These are phyloP conservation scores for Geotrichum restrictum DNA, from an alignment of 1,139 yeast genomes.

Conservation along the genomic window DNA sequence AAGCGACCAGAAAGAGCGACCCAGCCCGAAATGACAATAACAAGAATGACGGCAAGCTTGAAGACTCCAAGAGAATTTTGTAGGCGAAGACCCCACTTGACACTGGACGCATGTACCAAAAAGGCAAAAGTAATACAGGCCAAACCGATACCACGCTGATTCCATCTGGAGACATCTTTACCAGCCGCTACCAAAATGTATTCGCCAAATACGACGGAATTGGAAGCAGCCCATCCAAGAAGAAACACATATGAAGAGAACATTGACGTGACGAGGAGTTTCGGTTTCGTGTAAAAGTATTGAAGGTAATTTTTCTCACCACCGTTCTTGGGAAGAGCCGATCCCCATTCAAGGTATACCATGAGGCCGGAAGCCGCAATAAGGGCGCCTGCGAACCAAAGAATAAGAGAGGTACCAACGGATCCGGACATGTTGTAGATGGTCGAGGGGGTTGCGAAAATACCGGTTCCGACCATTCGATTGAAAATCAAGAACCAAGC, in stretches of 20 bases:
- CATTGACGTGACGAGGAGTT: slow-evolving; percentile 65
- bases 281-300: slow-evolving; percentile 64
- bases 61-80: slow-evolving; percentile 69
- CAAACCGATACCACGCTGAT: slow-evolving; percentile 68
- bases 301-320: slow-evolving; percentile 85
- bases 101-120: slow-evolving; percentile 57
- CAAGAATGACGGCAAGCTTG: slow-evolving; percentile 62
- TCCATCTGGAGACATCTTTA: slow-evolving; percentile 64
- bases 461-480: slow-evolving; percentile 80
- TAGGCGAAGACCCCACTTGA: slow-evolving; percentile 61
- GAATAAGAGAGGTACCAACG: slow-evolving; percentile 62
- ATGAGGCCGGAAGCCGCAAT: slow-evolving; percentile 67
- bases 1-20: slow-evolving; percentile 70
- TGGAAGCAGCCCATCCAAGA: slow-evolving; percentile 84
- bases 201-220: slow-evolving; percentile 51
- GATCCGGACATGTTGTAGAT: slow-evolving; percentile 63
- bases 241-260: slow-evolving; percentile 72
- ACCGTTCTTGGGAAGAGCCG: slow-evolving; percentile 80
- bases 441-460: slow-evolving; percentile 71
- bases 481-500: slow-evolving; percentile 67
- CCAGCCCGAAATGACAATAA: slow-evolving; percentile 75
- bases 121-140: slow-evolving; percentile 73
- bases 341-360: slow-evolving; percentile 79
- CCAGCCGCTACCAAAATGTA: slow-evolving; percentile 66
- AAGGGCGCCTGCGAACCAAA: slow-evolving; percentile 71